phyloP scores from a whole-genome alignment of 805 yeast genomes.

The Yamadazyma laniorum region DNA sequence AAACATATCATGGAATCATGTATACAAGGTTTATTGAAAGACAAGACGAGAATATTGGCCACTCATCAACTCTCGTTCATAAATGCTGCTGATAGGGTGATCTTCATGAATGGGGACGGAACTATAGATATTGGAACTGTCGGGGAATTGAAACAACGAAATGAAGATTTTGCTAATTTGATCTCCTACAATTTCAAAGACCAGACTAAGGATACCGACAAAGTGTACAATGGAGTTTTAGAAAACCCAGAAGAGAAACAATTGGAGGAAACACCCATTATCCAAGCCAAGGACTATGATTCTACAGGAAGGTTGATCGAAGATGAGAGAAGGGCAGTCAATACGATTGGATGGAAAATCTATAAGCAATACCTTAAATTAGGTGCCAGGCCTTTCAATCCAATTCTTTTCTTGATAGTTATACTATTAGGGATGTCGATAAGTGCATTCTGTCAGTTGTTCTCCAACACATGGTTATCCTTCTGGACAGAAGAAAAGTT shows the following conservation, averaged over 20 bases:
- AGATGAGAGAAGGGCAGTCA: constrained; percentile 60
- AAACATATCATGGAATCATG: constrained; percentile 33
- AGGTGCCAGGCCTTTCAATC: constrained; percentile 47
- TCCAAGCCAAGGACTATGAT: constrained; percentile 15
- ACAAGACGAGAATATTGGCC: constrained; percentile 32
- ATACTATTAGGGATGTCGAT: constrained; percentile 22
- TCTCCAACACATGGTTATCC: constrained; percentile 76
- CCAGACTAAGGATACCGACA: constrained; percentile 3
- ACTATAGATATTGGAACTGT: constrained; percentile 27
- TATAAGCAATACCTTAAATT: constrained; percentile 50
- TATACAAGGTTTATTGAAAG: constrained; percentile 22
- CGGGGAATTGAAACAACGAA: constrained; percentile 22
- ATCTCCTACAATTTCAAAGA: constrained; percentile 21
- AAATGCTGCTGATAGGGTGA: constrained; percentile 27
- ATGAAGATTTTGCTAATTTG: constrained; percentile 25
- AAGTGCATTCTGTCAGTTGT: constrained; percentile 52
- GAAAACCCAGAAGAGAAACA: constrained; percentile 8
- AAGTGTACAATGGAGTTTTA: constrained; percentile 1
- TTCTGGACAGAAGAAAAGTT: constrained; percentile 66
- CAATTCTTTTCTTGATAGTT: constrained; percentile 19
- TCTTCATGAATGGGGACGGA: constrained; percentile 32
- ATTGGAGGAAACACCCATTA: neutral
- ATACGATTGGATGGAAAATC: constrained; percentile 48
- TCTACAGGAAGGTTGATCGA: constrained; percentile 27
- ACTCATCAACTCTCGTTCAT: constrained; percentile 36